These are phyloP conservation scores for Backusella tarrabulga DNA, from an alignment of 192 early-diverging fungal genomes.

Conservation along the genomic window DNA sequence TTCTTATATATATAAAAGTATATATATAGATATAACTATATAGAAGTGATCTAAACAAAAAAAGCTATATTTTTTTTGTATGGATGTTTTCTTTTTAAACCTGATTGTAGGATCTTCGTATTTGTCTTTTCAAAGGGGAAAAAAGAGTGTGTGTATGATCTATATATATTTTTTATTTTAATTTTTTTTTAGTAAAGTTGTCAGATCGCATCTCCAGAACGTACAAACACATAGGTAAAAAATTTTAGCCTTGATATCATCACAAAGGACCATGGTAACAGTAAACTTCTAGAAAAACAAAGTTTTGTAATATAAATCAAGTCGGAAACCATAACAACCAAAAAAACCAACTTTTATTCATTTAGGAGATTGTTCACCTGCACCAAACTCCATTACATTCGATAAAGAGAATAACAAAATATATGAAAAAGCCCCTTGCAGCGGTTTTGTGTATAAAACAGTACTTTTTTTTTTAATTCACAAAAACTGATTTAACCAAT, in stretches of 20 bases:
- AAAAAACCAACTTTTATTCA: background rate
- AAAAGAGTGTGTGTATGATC: no score
- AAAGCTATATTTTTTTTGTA: background rate
- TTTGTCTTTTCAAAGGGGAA: background rate
- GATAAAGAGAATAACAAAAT: background rate
- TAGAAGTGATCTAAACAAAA: slow-evolving; percentile 1
- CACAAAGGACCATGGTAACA: background rate
- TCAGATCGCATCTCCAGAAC: background rate
- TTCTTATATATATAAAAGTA: background rate
- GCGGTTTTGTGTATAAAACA: background rate
- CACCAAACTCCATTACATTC: background rate
- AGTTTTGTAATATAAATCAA: background rate
- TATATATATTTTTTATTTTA: background rate
- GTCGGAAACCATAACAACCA: background rate
- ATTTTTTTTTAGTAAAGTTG: background rate
- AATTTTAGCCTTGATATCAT: background rate
- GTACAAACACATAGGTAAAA: background rate
- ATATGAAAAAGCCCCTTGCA: no score
- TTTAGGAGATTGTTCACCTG: background rate
- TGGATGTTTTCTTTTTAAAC: background rate
- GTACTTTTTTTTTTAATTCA: background rate
- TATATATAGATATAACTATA: background rate
- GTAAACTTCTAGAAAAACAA: background rate
- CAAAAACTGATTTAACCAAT: background rate
- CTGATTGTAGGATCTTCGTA: background rate